Evolutionary conservation across 2,329 filamentous ascomycete genomes (phyloP).

Genomic region (Xylaria polymorpha): DNA sequence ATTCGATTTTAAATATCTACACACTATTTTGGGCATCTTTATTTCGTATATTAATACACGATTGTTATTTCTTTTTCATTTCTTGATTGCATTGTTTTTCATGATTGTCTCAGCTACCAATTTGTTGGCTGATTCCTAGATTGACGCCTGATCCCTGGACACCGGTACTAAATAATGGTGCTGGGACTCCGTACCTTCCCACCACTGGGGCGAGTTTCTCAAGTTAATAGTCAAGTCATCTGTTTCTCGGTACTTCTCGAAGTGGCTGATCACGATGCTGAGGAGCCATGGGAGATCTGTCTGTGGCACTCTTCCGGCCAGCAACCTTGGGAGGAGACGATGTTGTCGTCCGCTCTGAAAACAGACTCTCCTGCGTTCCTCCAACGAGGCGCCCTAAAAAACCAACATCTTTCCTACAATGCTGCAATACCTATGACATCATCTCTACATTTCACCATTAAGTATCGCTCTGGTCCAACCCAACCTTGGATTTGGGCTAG

Average conservation of each 20-base stretch:
- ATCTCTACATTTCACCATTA: conserved; percentile 74
- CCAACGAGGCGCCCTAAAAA: conserved; percentile 52
- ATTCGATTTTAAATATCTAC: background rate
- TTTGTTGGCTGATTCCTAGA: background rate
- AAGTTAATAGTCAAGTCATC: conserved; percentile 61
- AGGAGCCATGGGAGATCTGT: conserved; percentile 75
- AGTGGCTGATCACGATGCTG: conserved; percentile 64
- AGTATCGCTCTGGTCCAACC: conserved; percentile 66
- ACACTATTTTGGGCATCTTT: background rate
- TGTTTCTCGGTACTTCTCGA: conserved; percentile 77
- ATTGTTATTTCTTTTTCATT: background rate
- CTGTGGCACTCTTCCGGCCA: conserved; percentile 77
- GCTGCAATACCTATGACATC: conserved; percentile 60
- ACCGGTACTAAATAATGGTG: conserved; percentile 23
- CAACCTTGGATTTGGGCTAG: conserved; percentile 77
- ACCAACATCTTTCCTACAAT: conserved; percentile 65
- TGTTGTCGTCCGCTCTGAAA: conserved; percentile 48
- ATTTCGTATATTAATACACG: background rate
- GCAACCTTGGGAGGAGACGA: conserved; percentile 65
- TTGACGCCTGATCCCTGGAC: background rate
- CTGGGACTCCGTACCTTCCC: conserved; percentile 69
- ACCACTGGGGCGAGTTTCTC: conserved; percentile 79
- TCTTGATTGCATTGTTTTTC: background rate
- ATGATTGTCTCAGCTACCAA: background rate
- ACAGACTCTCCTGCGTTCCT: conserved; percentile 62